Conservation (phyloP, 345 rosid genomes). For the Cardamine resedifolia region DNA sequence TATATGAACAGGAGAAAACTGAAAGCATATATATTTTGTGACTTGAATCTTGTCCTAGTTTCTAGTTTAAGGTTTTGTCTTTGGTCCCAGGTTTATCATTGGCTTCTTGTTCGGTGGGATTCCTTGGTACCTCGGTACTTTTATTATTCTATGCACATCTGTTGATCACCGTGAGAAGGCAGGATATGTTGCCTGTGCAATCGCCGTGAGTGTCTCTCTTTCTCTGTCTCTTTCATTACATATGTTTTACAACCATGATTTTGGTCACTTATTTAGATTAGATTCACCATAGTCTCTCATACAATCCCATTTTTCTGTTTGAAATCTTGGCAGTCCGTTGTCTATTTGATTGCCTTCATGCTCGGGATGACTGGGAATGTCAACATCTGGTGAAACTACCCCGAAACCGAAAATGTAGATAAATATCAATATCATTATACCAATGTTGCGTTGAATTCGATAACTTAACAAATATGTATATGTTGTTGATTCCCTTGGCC, state of each 20-base stretch:
- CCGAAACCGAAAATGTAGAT: background rate
- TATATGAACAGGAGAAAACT: background rate
- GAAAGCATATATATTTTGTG: background rate
- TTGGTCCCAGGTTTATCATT: constrained; percentile 54
- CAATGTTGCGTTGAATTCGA: background rate
- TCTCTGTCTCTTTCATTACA: constrained; percentile 1
- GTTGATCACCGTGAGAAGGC: constrained; percentile 82
- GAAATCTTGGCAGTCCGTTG: constrained; percentile 51
- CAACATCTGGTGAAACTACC: constrained; percentile 46
- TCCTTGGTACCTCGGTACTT: constrained; percentile 83
- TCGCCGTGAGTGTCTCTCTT: constrained; percentile 56
- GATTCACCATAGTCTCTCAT: background rate
- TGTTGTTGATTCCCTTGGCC: constrained; percentile 17
- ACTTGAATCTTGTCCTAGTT: background rate
- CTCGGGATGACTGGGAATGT: constrained; percentile 57
- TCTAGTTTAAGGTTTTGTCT: background rate
- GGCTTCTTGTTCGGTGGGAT: constrained; percentile 87
- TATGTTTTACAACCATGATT: background rate
- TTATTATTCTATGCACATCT: constrained; percentile 50
- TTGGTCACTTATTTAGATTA: background rate
- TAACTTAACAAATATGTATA: background rate
- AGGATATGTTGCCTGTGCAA: constrained; percentile 76
- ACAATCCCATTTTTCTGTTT: background rate
- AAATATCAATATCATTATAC: background rate
- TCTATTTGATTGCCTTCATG: constrained; percentile 57